Percentiles rank a stretch among this genome's conserved stretches.
Conservation (phyloP, 2,329 filamentous ascomycete species). For the Neophaeococcomyces mojaviensis region DNA sequence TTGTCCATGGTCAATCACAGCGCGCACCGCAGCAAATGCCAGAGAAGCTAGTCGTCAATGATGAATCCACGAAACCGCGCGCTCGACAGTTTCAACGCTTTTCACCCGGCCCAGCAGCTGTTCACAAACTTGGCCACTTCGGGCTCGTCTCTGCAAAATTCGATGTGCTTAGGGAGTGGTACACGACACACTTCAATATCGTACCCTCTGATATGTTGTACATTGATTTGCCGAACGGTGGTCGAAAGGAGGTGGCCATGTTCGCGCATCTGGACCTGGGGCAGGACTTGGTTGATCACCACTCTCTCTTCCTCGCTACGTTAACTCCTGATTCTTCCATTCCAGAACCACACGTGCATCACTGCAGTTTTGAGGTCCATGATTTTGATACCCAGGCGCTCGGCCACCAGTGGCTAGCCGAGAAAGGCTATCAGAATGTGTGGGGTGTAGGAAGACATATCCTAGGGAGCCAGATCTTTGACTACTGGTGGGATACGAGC, state of each 20-base stretch:
- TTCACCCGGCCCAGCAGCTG: slow-evolving; percentile 41
- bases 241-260: slow-evolving; percentile 29
- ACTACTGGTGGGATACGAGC: slow-evolving; percentile 62
- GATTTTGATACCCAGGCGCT: slow-evolving; percentile 64
- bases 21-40: slow-evolving; percentile 14
- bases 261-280: slow-evolving; percentile 48
- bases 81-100: slow-evolving; percentile 35
- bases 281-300: slow-evolving; percentile 42
- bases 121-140: slow-evolving; percentile 46
- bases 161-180: slow-evolving; percentile 33
- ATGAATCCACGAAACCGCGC: slow-evolving; percentile 32
- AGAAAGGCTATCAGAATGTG: slow-evolving; percentile 56
- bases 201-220: slow-evolving; percentile 41
- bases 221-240: slow-evolving; percentile 19
- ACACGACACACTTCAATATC: slow-evolving; percentile 42
- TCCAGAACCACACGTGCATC: slow-evolving; percentile 49
- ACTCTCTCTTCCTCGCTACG: slow-evolving; percentile 43
- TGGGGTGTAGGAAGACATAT: slow-evolving; percentile 68
- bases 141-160: slow-evolving; percentile 36
- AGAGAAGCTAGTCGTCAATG: slow-evolving; percentile 30
- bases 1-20: slow-evolving; percentile 21
- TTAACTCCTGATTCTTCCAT: slow-evolving; percentile 12
- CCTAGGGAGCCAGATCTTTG: slow-evolving; percentile 64
- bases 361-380: slow-evolving; percentile 62
- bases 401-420: slow-evolving; percentile 60